phyloP scores from a whole-genome alignment of 2,329 filamentous ascomycete species.

The Dissoconium aciculare region DNA sequence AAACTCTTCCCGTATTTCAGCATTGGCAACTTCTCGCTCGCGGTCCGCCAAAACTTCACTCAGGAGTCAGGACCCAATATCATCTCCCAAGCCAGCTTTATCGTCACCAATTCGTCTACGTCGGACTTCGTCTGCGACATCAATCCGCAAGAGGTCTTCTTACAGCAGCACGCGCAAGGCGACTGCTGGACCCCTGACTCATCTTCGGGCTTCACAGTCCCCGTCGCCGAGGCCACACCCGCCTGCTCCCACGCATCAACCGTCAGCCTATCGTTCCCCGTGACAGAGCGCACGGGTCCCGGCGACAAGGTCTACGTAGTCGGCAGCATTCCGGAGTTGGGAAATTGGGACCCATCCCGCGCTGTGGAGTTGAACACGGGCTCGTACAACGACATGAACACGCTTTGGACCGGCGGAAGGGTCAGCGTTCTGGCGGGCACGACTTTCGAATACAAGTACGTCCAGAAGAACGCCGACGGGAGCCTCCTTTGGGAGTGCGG shows the following conservation, averaged over 20 bases:
- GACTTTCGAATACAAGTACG: conserved; percentile 3
- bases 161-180: conserved; percentile 14
- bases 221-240: conserved; percentile 1
- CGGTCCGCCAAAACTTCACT: conserved; percentile 13
- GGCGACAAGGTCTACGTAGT: conserved; percentile 1
- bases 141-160: conserved; percentile 9
- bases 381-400: not conserved
- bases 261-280: conserved; percentile 2
- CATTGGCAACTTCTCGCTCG: conserved; percentile 18
- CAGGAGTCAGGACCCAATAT: conserved; percentile 4
- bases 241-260: conserved; percentile 1
- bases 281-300: not conserved
- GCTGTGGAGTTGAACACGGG: not conserved
- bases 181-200: conserved; percentile 11
- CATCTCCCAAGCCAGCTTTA: conserved; percentile 1
- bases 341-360: not conserved
- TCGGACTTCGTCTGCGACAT: conserved; percentile 12
- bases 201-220: conserved; percentile 8
- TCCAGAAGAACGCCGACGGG: conserved; percentile 35
- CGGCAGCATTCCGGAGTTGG: conserved; percentile 1
- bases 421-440: conserved; percentile 1
- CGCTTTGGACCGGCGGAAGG: conserved; percentile 11
- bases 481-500: conserved; percentile 43
- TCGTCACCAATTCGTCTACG: conserved; percentile 9
- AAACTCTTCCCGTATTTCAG: conserved; percentile 15